Percentiles rank a stretch among this genome's conserved stretches.
Conservation (phyloP, 2,329 filamentous ascomycete genomes). For the Sphaerulina vaccinii region DNA sequence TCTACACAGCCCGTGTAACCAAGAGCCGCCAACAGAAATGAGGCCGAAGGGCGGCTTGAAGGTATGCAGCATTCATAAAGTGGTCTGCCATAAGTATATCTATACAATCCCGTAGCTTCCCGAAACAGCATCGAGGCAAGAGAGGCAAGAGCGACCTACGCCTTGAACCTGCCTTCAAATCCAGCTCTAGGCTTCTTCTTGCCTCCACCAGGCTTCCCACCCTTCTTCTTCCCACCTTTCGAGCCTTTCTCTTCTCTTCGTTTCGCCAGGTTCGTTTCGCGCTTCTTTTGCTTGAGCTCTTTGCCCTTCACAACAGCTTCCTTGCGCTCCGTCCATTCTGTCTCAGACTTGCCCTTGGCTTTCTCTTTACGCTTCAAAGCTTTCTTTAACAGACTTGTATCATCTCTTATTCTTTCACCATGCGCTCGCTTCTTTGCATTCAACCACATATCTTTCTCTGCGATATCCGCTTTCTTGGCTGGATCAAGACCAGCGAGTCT, state of each 20-base stretch:
- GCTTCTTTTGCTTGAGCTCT: constrained; percentile 51
- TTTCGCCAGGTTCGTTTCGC: constrained; percentile 61
- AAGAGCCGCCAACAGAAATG: no score
- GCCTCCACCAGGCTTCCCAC: constrained; percentile 56
- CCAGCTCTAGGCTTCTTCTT: constrained; percentile 59
- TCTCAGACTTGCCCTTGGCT: constrained; percentile 85
- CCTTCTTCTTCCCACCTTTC: constrained; percentile 65
- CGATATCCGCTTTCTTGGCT: constrained; percentile 78
- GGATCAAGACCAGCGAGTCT: constrained; percentile 73
- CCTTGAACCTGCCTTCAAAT: constrained; percentile 67
- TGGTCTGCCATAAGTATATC: constrained; percentile 4
- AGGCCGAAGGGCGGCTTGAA: background rate
- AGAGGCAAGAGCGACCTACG: constrained; percentile 11
- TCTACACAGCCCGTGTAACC: background rate
- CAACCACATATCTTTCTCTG: constrained; percentile 92
- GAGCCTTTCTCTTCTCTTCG: constrained; percentile 78
- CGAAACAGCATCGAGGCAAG: background rate
- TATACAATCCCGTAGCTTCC: background rate
- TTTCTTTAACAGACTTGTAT: constrained; percentile 86
- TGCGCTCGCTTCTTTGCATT: constrained; percentile 85
- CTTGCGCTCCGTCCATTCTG: constrained; percentile 65
- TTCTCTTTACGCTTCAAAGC: constrained; percentile 90
- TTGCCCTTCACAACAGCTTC: constrained; percentile 48
- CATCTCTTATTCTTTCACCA: constrained; percentile 85
- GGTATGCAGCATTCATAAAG: constrained; percentile 2